These are phyloP conservation scores for Phytophthora capsici DNA, from an alignment of 352 stramenopile genomes.

Conservation along the genomic window DNA sequence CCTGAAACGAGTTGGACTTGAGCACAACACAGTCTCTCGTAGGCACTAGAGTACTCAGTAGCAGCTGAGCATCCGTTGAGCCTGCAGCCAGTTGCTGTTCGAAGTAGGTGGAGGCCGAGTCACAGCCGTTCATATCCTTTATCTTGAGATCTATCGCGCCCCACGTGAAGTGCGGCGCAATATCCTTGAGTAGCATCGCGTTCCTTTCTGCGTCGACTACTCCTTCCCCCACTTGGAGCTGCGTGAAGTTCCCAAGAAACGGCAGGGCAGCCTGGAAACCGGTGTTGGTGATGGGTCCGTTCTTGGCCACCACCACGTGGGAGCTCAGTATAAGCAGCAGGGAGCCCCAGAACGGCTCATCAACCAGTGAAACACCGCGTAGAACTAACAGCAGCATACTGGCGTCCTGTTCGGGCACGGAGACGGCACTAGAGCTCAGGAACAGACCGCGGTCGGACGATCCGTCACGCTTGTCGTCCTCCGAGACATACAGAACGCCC, in stretches of 20 bases:
- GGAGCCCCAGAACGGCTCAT: constrained; percentile 69
- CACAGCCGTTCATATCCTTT: constrained; percentile 77
- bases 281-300: constrained; percentile 41
- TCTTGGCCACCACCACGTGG: constrained; percentile 55
- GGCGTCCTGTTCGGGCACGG: constrained; percentile 56
- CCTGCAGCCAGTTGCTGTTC: constrained; percentile 57
- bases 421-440: constrained; percentile 51
- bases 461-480: constrained; percentile 14
- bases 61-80: constrained; percentile 59
- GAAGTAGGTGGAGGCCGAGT: constrained; percentile 73
- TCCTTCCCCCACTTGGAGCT: constrained; percentile 50
- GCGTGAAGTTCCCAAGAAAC: constrained; percentile 58
- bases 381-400: constrained; percentile 60
- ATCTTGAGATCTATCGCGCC: constrained; percentile 77
- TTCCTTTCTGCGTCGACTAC: constrained; percentile 40
- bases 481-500: constrained; percentile 50
- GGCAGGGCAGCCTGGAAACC: constrained; percentile 51
- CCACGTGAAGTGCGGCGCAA: constrained; percentile 70
- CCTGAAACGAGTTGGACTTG: constrained; percentile 58
- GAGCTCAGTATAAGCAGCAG: constrained; percentile 68
- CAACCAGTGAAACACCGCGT: constrained; percentile 49
- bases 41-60: constrained; percentile 48
- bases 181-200: constrained; percentile 48
- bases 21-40: constrained; percentile 66
- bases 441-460: constrained; percentile 55